These are phyloP conservation scores for Botrytis aclada DNA, from an alignment of 2,329 filamentous ascomycete genomes.

Conservation along the genomic window DNA sequence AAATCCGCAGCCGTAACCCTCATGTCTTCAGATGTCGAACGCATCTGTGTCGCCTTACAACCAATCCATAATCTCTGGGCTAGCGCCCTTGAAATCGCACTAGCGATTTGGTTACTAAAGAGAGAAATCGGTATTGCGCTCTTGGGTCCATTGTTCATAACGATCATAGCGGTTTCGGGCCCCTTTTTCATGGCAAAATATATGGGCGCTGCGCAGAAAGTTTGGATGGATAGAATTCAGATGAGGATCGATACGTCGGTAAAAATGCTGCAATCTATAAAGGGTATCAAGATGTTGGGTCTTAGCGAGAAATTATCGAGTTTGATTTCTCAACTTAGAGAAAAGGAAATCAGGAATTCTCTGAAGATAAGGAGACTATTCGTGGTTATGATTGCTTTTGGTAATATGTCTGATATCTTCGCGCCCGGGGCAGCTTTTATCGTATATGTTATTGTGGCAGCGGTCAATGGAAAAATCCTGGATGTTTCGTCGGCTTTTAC, in stretches of 20 bases:
- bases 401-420: background rate
- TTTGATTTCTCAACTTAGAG: background rate
- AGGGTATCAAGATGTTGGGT: background rate
- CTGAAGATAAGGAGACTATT: background rate
- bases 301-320: background rate
- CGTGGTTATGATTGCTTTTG: background rate
- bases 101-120: slow-evolving; percentile 41
- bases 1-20: slow-evolving; percentile 41
- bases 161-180: background rate
- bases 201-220: background rate
- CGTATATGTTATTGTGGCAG: background rate
- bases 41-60: slow-evolving; percentile 19
- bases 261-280: background rate
- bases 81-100: slow-evolving; percentile 39
- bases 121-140: slow-evolving; percentile 34
- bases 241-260: background rate
- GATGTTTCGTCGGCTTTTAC: background rate
- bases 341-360: background rate
- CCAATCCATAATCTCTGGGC: slow-evolving; percentile 43
- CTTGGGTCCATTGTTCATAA: background rate
- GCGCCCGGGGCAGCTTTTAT: background rate
- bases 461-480: background rate
- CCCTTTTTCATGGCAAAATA: background rate
- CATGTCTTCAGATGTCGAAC: slow-evolving; percentile 44
- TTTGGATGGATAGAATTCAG: background rate